Evolutionary conservation across 768 basidiomycete species (phyloP), one percentile per base, ranked within the genome.

Genomic region (Rickenella mellea): DNA sequence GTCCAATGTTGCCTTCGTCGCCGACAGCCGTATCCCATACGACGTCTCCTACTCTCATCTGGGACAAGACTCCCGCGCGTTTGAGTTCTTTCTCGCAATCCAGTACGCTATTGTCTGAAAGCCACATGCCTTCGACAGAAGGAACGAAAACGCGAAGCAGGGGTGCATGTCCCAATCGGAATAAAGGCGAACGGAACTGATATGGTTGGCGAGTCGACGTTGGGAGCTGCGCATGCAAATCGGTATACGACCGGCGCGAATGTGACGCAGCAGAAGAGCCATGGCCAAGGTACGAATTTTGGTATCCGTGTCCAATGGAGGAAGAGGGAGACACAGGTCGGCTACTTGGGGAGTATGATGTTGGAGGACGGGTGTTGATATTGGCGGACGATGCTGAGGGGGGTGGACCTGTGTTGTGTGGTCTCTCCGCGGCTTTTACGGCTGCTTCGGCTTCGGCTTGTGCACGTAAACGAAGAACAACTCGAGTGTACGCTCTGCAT

Each of bases 21-120:
- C 83, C 82, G 1, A 85, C 83, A 4, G 87, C 89, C 11, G 80
- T 68, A 52, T 91, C 89, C 86, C 88, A 91, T 11, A 91, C 76
- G 1, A 90, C 77, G 56, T 92, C 88, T 1, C 88, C 88, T 22
- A 78, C 66, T 37, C 81, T 69, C 59, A 92, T 58, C 33, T 86
- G 58, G 31, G 67, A 66, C 50, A 68, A 49, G 27, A 88, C 70
- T 1, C 80, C 83, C 6, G 84, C 79, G 9, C 75, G 67, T 48
- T 75, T 76, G 49, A 85, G 68, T 64, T 92, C 89, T 1, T 72
- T 75, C 58, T 92, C 89, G 55, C 88, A 90, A 51, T 83, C 81
- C 42, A 88, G 52, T 15, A 92, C 78, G 44, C 84, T 82, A 49
- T 74, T 69, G 57, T 91, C 88, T 8, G 81, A 82, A 35, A 92